Evolutionary conservation across 2,329 filamentous ascomycete species (phyloP).

Genomic region (Neonectria faginata): DNA sequence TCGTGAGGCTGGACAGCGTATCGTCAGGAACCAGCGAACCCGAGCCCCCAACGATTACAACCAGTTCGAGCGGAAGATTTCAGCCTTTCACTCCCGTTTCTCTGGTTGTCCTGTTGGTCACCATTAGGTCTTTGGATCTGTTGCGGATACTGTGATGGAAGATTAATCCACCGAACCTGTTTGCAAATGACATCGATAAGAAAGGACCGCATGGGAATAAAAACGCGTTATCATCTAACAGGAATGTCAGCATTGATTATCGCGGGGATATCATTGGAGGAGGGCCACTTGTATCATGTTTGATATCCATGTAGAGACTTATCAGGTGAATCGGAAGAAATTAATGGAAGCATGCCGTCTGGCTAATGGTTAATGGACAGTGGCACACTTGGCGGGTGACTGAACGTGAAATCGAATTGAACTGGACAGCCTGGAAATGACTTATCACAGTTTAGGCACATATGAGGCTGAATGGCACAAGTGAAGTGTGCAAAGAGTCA

Average conservation of each 20-base stretch:
- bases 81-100: not conserved
- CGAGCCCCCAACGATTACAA: slow-evolving; percentile 7
- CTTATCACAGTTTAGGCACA: not conserved
- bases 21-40: slow-evolving; percentile 1
- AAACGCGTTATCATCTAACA: slow-evolving; percentile 9
- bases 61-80: slow-evolving; percentile 5
- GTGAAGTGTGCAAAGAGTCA: not conserved
- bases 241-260: slow-evolving; percentile 33
- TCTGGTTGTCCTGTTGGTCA: slow-evolving; percentile 4
- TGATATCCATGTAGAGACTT: slow-evolving; percentile 33
- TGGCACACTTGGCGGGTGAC: not conserved
- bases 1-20: slow-evolving; percentile 1
- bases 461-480: not conserved
- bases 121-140: slow-evolving; percentile 1
- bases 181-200: not conserved
- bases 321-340: slow-evolving; percentile 33
- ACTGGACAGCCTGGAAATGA: not conserved
- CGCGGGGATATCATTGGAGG: slow-evolving; percentile 28
- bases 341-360: not conserved
- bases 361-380: not conserved
- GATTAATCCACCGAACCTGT: not conserved
- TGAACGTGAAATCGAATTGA: not conserved
- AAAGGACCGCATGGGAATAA: not conserved
- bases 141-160: slow-evolving; percentile 1
- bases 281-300: slow-evolving; percentile 36